phyloP scores from a whole-genome alignment of 306 rosid species.

The Nissolia schottii region DNA sequence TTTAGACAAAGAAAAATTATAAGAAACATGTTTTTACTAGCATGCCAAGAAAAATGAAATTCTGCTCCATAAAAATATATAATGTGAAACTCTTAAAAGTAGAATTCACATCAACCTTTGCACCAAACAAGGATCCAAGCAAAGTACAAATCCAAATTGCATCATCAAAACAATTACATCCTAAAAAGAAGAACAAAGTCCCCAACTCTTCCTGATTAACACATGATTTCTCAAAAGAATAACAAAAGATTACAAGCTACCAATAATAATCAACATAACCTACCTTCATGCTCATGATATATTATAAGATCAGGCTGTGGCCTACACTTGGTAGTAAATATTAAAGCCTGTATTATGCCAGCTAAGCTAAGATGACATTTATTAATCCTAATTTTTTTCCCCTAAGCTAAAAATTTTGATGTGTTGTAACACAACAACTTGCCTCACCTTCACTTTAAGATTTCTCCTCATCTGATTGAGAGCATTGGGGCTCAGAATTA shows the following conservation, averaged over 20 bases:
- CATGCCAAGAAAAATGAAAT: background rate
- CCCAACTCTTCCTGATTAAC: constrained; percentile 15
- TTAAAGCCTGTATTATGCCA: constrained; percentile 39
- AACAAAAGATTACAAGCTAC: constrained; percentile 30
- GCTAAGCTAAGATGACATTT: constrained; percentile 33
- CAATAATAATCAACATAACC: constrained; percentile 19
- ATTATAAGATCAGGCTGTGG: constrained; percentile 34
- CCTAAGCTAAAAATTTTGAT: constrained; percentile 42
- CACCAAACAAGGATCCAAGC: constrained; percentile 22
- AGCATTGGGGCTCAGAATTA: constrained; percentile 73
- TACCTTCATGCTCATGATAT: constrained; percentile 31
- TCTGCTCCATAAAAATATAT: background rate
- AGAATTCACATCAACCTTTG: constrained; percentile 10
- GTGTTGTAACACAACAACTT: constrained; percentile 25
- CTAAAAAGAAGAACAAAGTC: constrained; percentile 15
- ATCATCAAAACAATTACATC: constrained; percentile 33
- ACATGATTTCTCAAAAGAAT: constrained; percentile 31
- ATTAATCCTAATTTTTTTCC: constrained; percentile 27
- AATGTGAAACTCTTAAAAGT: background rate
- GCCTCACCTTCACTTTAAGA: constrained; percentile 44
- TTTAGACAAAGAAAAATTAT: too few relatives aligned
- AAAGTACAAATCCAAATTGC: constrained; percentile 35
- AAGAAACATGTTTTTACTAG: background rate
- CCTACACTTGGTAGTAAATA: constrained; percentile 34
- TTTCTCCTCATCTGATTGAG: constrained; percentile 90